A percentile compares a stretch with the other conserved stretches of the same genome.
Conservation (phyloP, 2,329 filamentous ascomycete species). For the Cladorrhinum sp. region DNA sequence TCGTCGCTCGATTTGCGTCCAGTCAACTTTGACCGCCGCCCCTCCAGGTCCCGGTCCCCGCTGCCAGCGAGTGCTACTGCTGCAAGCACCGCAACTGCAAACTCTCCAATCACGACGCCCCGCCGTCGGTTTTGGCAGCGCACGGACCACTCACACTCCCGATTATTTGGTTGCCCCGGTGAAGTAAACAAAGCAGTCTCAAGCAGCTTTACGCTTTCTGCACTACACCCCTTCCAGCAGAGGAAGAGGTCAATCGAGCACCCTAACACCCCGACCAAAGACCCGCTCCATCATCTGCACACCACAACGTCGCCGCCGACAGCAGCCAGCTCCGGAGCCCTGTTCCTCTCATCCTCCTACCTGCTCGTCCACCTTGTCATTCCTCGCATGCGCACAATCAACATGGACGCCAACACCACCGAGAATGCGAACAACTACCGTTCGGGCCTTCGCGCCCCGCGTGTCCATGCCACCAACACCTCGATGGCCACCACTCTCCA, state of each 20-base stretch:
- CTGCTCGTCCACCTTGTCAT: slow-evolving; percentile 31
- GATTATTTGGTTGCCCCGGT: slow-evolving; percentile 24
- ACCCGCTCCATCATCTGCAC: slow-evolving; percentile 27
- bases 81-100: not conserved
- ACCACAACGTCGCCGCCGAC: slow-evolving; percentile 31
- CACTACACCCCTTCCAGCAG: slow-evolving; percentile 24
- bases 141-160: not conserved
- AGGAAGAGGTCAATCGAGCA: slow-evolving; percentile 23
- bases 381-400: slow-evolving; percentile 31
- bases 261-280: slow-evolving; percentile 15
- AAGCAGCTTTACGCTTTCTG: slow-evolving; percentile 17
- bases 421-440: slow-evolving; percentile 33
- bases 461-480: slow-evolving; percentile 9
- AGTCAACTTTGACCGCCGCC: not conserved
- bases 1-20: not conserved
- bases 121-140: slow-evolving; percentile 16
- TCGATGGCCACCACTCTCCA: slow-evolving; percentile 36
- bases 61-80: too few species aligned
- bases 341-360: slow-evolving; percentile 38
- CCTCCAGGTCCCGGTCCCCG: not conserved
- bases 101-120: slow-evolving; percentile 12
- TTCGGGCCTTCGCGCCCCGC: slow-evolving; percentile 27
- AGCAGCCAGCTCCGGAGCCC: slow-evolving; percentile 34
- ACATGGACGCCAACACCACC: slow-evolving; percentile 33
- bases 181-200: slow-evolving; percentile 21